These are phyloP conservation scores for Debaryomyces sp. DNA, from an alignment of 1,139 yeast genomes.

Conservation along the genomic window DNA sequence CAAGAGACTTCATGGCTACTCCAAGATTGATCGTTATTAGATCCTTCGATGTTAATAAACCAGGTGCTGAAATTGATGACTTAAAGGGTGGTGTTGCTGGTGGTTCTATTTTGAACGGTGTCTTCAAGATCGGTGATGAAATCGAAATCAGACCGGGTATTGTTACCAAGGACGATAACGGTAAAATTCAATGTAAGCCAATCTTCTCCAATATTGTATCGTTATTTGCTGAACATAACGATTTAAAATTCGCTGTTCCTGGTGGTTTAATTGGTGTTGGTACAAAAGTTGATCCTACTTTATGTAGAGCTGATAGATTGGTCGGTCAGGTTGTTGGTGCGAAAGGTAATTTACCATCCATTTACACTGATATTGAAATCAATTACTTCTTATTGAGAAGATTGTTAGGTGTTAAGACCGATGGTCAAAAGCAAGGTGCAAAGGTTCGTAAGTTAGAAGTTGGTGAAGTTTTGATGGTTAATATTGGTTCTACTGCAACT, in stretches of 20 bases:
- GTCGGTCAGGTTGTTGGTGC: slow-evolving; percentile 99
- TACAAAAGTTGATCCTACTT: slow-evolving; percentile 97
- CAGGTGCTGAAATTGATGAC: slow-evolving; percentile 97
- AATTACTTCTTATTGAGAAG: slow-evolving; percentile 96
- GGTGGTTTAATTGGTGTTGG: slow-evolving; percentile 99
- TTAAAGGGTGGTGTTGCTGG: slow-evolving; percentile 99
- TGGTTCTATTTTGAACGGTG: slow-evolving; percentile 97
- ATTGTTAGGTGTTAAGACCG: slow-evolving; percentile 97
- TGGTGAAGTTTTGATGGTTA: slow-evolving; percentile 97
- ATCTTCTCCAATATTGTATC: slow-evolving; percentile 93
- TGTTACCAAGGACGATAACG: slow-evolving; percentile 91
- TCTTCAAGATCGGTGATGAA: slow-evolving; percentile 95
- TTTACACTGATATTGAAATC: slow-evolving; percentile 96
- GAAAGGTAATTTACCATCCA: slow-evolving; percentile 91
- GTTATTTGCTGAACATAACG: slow-evolving; percentile 96
- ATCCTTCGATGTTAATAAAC: slow-evolving; percentile 98
- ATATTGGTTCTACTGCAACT: slow-evolving; percentile 98
- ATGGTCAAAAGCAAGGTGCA: slow-evolving; percentile 92
- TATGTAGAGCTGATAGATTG: slow-evolving; percentile 98
- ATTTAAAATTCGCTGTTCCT: slow-evolving; percentile 97
- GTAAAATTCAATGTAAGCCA: slow-evolving; percentile 94
- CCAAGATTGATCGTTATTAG: slow-evolving; percentile 97
- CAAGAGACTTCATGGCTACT: slow-evolving; percentile 90
- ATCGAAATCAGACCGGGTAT: slow-evolving; percentile 99
- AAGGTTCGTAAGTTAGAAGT: slow-evolving; percentile 92